A percentile compares a stretch with the other conserved stretches of the same genome.
Conservation (phyloP, 2,329 filamentous ascomycete species). For the Endoconidiophora laricicola region DNA sequence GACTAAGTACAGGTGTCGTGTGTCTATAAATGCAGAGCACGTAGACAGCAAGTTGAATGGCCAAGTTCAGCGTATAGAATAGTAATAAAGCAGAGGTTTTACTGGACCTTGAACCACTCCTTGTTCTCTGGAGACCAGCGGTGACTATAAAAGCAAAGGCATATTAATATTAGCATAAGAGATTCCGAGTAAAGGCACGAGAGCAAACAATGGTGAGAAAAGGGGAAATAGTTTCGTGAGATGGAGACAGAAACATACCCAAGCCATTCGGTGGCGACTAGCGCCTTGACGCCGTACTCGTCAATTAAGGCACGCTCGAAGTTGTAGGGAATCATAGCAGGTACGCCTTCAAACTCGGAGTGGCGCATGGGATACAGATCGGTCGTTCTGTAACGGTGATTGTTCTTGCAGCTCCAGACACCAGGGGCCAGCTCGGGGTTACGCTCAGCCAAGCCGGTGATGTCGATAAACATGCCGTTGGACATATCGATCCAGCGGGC, state of each 20-base stretch:
- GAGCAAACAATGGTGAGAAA: constrained; percentile 2
- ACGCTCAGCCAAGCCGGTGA: constrained; percentile 58
- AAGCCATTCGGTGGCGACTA: constrained; percentile 43
- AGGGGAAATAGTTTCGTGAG: constrained; percentile 2
- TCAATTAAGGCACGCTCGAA: constrained; percentile 48
- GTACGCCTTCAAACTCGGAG: constrained; percentile 58
- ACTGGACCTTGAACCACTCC: constrained; percentile 37
- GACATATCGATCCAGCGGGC: constrained; percentile 63
- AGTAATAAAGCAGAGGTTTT: constrained; percentile 1
- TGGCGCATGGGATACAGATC: constrained; percentile 63
- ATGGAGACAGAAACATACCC: constrained; percentile 30
- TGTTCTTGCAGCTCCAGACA: constrained; percentile 65
- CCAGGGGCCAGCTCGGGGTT: constrained; percentile 42
- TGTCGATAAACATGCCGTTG: constrained; percentile 70
- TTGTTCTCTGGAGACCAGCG: constrained; percentile 39
- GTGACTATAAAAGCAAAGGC: constrained; percentile 29
- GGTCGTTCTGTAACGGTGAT: constrained; percentile 50
- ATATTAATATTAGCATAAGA: constrained; percentile 1
- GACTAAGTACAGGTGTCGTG: no score
- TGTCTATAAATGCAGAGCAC: no score
- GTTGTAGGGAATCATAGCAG: constrained; percentile 50
- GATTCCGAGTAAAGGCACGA: not conserved
- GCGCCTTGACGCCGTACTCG: constrained; percentile 47
- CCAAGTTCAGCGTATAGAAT: no score
- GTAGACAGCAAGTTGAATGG: no score